These are phyloP conservation scores for Moesziomyces antarcticus DNA, from an alignment of 1,284 basidiomycete genomes.

Conservation along the genomic window DNA sequence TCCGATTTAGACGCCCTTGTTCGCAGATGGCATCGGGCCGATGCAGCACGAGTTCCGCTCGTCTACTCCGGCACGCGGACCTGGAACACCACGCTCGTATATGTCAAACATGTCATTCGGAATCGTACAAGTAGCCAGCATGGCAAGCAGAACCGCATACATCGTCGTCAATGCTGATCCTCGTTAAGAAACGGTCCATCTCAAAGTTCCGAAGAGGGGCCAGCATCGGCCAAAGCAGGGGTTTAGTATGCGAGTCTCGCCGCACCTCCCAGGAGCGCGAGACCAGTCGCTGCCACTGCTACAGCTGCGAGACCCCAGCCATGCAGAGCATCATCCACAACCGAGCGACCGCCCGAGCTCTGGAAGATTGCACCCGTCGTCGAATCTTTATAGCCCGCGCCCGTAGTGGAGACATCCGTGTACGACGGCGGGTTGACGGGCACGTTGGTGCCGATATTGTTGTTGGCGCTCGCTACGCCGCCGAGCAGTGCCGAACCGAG, in stretches of 20 bases:
- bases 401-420: slow-evolving; percentile 45
- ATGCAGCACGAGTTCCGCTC: not conserved
- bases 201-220: not conserved
- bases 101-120: slow-evolving; percentile 1
- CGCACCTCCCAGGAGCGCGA: slow-evolving; percentile 21
- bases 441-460: slow-evolving; percentile 22
- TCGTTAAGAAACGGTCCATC: not conserved
- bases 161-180: no score
- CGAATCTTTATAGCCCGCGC: slow-evolving; percentile 40
- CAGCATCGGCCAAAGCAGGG: not conserved
- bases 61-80: no score
- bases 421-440: slow-evolving; percentile 24
- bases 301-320: slow-evolving; percentile 10
- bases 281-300: slow-evolving; percentile 5
- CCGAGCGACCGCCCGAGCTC: slow-evolving; percentile 10
- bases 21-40: not conserved
- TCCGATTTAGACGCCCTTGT: slow-evolving; percentile 18
- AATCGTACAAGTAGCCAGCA: not conserved
- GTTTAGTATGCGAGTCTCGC: slow-evolving; percentile 10
- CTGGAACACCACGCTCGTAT: no score
- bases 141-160: no score
- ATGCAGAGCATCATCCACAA: slow-evolving; percentile 16
- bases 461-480: slow-evolving; percentile 47
- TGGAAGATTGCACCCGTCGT: slow-evolving; percentile 50
- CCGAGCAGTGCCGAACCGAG: slow-evolving; percentile 50